Base-by-base conservation (phyloP, 306 rosid species). In the Vicia villosa region DNA sequence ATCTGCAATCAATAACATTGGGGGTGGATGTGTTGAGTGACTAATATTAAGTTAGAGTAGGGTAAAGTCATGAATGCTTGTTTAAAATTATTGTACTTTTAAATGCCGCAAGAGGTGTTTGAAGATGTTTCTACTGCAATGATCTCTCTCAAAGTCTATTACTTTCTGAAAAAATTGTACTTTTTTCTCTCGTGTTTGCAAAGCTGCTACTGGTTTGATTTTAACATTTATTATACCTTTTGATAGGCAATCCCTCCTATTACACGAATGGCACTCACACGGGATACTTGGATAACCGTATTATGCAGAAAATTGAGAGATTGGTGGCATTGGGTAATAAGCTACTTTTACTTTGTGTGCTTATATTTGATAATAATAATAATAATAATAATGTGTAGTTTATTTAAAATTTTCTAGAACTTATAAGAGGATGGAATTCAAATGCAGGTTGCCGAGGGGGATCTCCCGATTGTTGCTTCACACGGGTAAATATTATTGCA, bases 271-370 rank as follows among this genome's bases (percentile, higher is more conserved):
- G 99, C 99, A 63, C 97, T 95, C 71, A 95, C 99, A 55, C 91
- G 96, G 49, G 91, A 87, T 79, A 87, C 97, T 19, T 95, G 99
- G 99, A 81, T 95, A 81, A 95, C 99, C 0, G 93, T 91, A 54
- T 85, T 95, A 72, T 95, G 99, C 86, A 82, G 99, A 81, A 95
- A 95, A 88, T 82, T 95, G 84, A 89, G 96, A 82, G 99, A 91
- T 68, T 95, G 99, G 99, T 95, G 99, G 99, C 95, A 86, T 77
- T 95, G 99, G 99, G 99, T 95, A 91, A 82, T n/a, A 68, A 46
- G 22, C 62, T 63, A 52, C 41, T 68, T 60, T 68, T 64, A 65
- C 66, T 69, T n/a, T n/a, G 72, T 71, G 67, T 45, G 42, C 75
- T 74, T 57, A 30, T 73, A 41, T 80, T 65, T 76, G 55, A 54